A percentile compares a stretch with the other conserved stretches of the same genome.
These are phyloP conservation scores for Xylariaceae sp. DNA, from an alignment of 2,329 filamentous ascomycete species.

Conservation along the genomic window DNA sequence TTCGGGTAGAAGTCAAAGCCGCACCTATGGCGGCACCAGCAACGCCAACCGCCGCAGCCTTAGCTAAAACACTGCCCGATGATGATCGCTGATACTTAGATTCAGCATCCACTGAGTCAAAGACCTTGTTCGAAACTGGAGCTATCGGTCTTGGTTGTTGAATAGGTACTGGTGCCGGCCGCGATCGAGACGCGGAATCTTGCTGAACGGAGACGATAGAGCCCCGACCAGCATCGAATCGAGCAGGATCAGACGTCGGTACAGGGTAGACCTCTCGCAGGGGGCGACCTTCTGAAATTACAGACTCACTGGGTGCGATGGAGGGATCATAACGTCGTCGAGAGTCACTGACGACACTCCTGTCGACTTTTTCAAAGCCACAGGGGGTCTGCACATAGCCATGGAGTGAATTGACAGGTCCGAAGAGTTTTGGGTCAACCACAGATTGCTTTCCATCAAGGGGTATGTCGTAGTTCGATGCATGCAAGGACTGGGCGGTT, in stretches of 20 bases:
- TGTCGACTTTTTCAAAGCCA: conserved; percentile 44
- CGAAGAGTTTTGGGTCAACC: conserved; percentile 56
- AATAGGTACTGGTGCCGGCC: conserved; percentile 63
- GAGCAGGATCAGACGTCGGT: conserved; percentile 60
- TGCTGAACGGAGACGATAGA: conserved; percentile 42
- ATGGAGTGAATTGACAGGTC: conserved; percentile 56
- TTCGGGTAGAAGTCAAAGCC: conserved; percentile 35
- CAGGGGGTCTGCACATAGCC: conserved; percentile 53
- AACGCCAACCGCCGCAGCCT: conserved; percentile 42
- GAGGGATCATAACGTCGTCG: conserved; percentile 33
- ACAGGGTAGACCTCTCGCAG: conserved; percentile 65
- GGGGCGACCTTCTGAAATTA: conserved; percentile 30
- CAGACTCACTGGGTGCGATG: conserved; percentile 30
- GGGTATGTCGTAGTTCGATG: conserved; percentile 15
- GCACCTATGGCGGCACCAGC: conserved; percentile 47
- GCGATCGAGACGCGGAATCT: conserved; percentile 36
- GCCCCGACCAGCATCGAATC: conserved; percentile 53
- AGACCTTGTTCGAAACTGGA: conserved; percentile 66
- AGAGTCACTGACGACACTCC: conserved; percentile 15
- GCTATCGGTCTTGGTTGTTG: conserved; percentile 79
- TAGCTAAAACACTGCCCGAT: conserved; percentile 36
- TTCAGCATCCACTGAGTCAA: conserved; percentile 46
- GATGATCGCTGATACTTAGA: conserved; percentile 30
- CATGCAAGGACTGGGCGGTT: conserved; percentile 11
- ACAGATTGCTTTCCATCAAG: conserved; percentile 36